phyloP scores from a whole-genome alignment of 1,139 yeast genomes.

The Suhomyces coccinellae region DNA sequence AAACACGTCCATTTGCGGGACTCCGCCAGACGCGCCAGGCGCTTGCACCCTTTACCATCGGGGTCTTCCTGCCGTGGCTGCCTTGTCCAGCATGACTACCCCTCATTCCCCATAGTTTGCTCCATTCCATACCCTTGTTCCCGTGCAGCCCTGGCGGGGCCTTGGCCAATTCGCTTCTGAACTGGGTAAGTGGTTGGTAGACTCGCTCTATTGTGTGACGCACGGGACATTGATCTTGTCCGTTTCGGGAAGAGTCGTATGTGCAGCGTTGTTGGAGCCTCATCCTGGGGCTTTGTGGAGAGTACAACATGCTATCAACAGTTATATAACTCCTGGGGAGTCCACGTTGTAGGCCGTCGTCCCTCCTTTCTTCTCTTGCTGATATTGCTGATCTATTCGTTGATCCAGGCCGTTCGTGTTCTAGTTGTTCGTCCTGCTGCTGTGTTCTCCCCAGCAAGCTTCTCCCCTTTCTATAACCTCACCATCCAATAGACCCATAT shows the following conservation, averaged over 20 bases:
- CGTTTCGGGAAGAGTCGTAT: neutral
- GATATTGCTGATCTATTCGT: no score
- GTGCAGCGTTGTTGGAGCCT: neutral
- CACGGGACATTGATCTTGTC: neutral
- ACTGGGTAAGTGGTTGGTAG: neutral
- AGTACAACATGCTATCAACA: neutral
- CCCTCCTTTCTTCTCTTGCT: no score
- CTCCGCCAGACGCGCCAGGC: no score
- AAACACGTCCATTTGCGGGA: neutral
- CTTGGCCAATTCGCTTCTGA: neutral
- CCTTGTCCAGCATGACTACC: neutral
- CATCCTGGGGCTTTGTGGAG: constrained; percentile 1
- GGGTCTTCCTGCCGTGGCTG: neutral
- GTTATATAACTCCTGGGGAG: neutral
- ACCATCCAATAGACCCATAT: neutral
- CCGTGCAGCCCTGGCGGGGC: neutral
- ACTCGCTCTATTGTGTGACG: constrained; percentile 1
- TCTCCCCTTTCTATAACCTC: no score
- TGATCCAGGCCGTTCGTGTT: no score
- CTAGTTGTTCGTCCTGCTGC: no score
- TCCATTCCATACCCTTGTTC: no score
- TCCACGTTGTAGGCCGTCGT: no score
- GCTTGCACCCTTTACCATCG: no score
- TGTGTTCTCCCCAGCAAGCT: no score
- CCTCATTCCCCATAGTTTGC: neutral